Percentiles rank a stretch among this genome's conserved stretches.
Conservation (phyloP, 371 early-diverging fungal species). For the Mortierella sp. region DNA sequence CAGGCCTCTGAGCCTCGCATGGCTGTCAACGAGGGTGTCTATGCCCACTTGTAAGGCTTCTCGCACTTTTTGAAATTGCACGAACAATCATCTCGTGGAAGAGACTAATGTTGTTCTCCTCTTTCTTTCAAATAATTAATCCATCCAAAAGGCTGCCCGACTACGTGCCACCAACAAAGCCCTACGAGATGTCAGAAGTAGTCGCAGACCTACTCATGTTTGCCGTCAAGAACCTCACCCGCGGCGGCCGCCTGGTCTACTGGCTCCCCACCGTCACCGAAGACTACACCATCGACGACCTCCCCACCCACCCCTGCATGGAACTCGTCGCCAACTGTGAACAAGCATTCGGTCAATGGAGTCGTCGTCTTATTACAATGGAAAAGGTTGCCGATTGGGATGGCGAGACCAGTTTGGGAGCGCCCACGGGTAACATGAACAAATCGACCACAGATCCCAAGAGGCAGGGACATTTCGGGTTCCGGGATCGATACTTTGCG, state of each 20-base stretch:
- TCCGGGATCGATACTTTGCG: conserved; percentile 55
- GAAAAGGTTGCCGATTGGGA: conserved; percentile 77
- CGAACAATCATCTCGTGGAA: no score
- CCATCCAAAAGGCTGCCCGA: conserved; percentile 63
- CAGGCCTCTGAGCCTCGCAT: conserved; percentile 65
- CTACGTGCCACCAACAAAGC: conserved; percentile 91
- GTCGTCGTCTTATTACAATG: conserved; percentile 94
- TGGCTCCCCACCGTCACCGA: conserved; percentile 96
- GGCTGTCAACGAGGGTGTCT: conserved; percentile 72
- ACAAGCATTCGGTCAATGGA: conserved; percentile 95
- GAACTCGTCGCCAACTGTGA: conserved; percentile 88
- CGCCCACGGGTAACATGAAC: conserved; percentile 54
- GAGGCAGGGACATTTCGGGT: conserved; percentile 50
- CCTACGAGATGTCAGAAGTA: conserved; percentile 95
- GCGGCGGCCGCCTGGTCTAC: conserved; percentile 94
- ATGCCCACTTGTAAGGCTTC: conserved; percentile 64
- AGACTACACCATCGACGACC: conserved; percentile 83
- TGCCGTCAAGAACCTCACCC: conserved; percentile 81
- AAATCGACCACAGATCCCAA: conserved; percentile 47
- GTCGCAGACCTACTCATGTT: conserved; percentile 88
- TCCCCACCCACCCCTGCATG: conserved; percentile 90
- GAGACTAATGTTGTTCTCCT: neutral
- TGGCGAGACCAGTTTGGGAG: conserved; percentile 30
- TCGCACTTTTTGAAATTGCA: neutral
- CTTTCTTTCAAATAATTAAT: neutral